These are phyloP conservation scores for Astrephomene gubernaculifera DNA, from an alignment of 139 green algal genomes.

Conservation along the genomic window DNA sequence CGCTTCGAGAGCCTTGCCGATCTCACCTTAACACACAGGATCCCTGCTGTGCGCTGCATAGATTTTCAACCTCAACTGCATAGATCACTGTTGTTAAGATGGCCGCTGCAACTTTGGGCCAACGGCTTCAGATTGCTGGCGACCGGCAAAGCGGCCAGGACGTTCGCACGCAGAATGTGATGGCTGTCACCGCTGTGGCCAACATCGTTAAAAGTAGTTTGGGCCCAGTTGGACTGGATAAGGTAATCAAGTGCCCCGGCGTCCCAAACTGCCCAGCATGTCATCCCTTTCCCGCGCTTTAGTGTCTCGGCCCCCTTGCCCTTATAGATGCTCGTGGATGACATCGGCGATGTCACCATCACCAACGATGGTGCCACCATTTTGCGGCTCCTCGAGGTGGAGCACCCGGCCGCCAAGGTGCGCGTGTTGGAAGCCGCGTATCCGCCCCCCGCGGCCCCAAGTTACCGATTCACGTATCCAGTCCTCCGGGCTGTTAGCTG, in stretches of 20 bases:
- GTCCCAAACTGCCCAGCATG: too few relatives aligned
- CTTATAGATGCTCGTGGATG: constrained; percentile 98
- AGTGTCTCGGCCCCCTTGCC: background rate
- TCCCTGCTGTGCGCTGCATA: too few relatives aligned
- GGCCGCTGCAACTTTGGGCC: background rate
- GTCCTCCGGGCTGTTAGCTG: too few relatives aligned
- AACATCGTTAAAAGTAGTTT: constrained; percentile 98
- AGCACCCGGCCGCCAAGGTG: constrained; percentile 99
- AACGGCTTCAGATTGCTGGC: constrained; percentile 79
- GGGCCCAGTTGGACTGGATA: constrained; percentile 97
- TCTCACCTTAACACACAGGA: too few relatives aligned
- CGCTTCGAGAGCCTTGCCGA: too few relatives aligned
- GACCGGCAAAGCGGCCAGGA: constrained; percentile 92
- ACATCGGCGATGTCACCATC: constrained; percentile 99
- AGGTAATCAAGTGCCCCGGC: too few relatives aligned
- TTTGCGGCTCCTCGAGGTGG: constrained; percentile 97
- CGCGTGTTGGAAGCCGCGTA: background rate
- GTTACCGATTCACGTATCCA: too few relatives aligned
- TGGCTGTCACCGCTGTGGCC: constrained; percentile 92
- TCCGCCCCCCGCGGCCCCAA: too few relatives aligned
- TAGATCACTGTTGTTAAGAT: too few relatives aligned
- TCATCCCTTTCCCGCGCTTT: too few relatives aligned
- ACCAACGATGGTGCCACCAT: constrained; percentile 99
- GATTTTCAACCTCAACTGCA: too few relatives aligned
- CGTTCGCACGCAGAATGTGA: constrained; percentile 95